These are phyloP conservation scores for Penicillium roqueforti DNA, from an alignment of 495 filamentous ascomycete species.

Conservation along the genomic window DNA sequence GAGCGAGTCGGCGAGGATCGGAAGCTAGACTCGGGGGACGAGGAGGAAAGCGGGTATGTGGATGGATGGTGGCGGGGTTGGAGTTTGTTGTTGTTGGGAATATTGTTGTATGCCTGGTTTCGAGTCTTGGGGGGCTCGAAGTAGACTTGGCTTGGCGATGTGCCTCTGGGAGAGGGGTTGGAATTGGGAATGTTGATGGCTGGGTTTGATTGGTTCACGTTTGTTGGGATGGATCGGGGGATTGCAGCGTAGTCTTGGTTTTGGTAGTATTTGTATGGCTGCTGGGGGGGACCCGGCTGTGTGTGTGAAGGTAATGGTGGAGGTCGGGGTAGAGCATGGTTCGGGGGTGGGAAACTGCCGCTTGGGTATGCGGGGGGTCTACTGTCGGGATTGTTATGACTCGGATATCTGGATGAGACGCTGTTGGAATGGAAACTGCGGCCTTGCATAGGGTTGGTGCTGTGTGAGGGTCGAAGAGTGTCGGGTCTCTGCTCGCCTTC, in stretches of 20 bases:
- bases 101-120: conserved; percentile 13
- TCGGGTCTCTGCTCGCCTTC: conserved; percentile 24
- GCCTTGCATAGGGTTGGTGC: conserved; percentile 11
- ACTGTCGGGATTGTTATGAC: not conserved
- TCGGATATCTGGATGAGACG: conserved; percentile 15
- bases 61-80: conserved; percentile 17
- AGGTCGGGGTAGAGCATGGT: conserved; percentile 10
- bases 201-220: conserved; percentile 4
- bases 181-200: conserved; percentile 6
- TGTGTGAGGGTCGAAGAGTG: conserved; percentile 12
- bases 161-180: conserved; percentile 13
- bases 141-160: conserved; percentile 16
- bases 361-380: conserved; percentile 12
- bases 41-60: conserved; percentile 21
- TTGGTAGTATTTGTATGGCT: conserved; percentile 11
- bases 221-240: conserved; percentile 19
- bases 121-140: conserved; percentile 13
- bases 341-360: conserved; percentile 16
- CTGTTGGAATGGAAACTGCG: conserved; percentile 16
- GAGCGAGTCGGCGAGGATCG: conserved; percentile 18
- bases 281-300: not conserved
- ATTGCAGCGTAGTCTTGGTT: conserved; percentile 7
- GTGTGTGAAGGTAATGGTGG: not conserved
- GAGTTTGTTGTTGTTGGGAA: conserved; percentile 5
- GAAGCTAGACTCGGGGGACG: conserved; percentile 19